Conservation (phyloP, 371 early-diverging fungal species). For the Paraphysoderma sedebokerense region DNA sequence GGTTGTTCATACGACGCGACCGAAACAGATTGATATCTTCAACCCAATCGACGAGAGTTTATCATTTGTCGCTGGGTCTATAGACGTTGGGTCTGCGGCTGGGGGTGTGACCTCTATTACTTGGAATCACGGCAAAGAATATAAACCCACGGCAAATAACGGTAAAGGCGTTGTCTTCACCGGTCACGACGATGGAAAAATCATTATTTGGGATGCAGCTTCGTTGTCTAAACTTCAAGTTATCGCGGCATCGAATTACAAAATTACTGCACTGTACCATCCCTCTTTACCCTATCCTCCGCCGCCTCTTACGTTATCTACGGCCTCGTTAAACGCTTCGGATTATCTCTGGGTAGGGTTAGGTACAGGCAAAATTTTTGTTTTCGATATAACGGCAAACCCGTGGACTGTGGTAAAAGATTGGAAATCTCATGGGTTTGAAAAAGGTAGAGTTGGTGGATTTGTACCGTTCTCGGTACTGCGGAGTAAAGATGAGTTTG, state of each 20-base stretch:
- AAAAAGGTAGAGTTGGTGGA: constrained; percentile 26
- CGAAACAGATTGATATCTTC: neutral
- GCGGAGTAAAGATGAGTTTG: no score
- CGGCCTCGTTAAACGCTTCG: constrained; percentile 36
- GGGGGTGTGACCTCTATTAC: constrained; percentile 43
- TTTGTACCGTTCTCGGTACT: constrained; percentile 12
- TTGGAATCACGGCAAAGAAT: constrained; percentile 8
- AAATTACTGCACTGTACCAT: constrained; percentile 45
- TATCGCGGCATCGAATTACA: constrained; percentile 40
- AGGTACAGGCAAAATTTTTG: constrained; percentile 57
- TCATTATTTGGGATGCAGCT: constrained; percentile 47
- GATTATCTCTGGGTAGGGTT: constrained; percentile 61
- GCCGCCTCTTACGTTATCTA: no score
- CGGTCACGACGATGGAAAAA: constrained; percentile 66
- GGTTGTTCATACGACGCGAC: neutral
- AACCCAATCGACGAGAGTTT: neutral
- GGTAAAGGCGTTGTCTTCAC: constrained; percentile 34
- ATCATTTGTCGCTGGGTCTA: neutral
- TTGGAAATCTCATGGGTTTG: constrained; percentile 37
- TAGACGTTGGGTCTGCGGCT: constrained; percentile 26
- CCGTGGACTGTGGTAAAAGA: constrained; percentile 46
- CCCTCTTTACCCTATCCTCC: no score
- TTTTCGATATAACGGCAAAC: constrained; percentile 41
- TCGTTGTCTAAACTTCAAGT: constrained; percentile 22
- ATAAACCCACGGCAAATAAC: constrained; percentile 4